phyloP scores from a whole-genome alignment of 345 rosid genomes.

The Acer saccharum region DNA sequence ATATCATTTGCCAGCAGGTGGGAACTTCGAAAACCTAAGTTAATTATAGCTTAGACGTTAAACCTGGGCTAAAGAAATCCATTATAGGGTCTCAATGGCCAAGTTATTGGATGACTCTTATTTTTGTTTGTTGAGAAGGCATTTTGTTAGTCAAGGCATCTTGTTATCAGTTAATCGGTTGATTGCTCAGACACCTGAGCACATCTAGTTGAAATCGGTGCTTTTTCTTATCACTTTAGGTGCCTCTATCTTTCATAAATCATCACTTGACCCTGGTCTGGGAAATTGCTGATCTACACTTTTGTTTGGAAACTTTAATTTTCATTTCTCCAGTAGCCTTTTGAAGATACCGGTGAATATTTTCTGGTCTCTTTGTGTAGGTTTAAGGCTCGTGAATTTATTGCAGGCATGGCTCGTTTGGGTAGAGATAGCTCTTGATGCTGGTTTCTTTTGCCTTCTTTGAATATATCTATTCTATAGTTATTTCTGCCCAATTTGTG shows the following conservation, averaged over 20 bases:
- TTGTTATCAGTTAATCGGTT: neutral
- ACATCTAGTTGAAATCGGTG: neutral
- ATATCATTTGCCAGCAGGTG: neutral
- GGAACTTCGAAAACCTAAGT: too few relatives aligned
- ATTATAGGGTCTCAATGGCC: neutral
- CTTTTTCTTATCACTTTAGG: neutral
- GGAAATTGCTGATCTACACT: neutral
- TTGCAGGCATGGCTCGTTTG: neutral
- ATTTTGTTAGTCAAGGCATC: neutral
- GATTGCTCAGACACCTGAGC: neutral
- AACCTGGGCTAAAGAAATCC: neutral
- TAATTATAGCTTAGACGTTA: neutral
- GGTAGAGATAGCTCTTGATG: neutral
- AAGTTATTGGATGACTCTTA: neutral
- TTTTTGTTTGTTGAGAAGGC: neutral
- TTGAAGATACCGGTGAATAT: neutral
- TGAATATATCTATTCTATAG: neutral
- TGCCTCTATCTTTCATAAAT: neutral
- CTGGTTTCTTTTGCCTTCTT: neutral
- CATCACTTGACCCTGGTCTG: neutral
- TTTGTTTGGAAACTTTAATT: neutral
- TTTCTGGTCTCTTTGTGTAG: neutral
- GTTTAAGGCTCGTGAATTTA: neutral
- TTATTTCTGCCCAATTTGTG: neutral
- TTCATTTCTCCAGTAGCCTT: neutral